Evolutionary conservation across 2,329 filamentous ascomycete genomes (phyloP).

Genomic region (Fusarium falciforme): DNA sequence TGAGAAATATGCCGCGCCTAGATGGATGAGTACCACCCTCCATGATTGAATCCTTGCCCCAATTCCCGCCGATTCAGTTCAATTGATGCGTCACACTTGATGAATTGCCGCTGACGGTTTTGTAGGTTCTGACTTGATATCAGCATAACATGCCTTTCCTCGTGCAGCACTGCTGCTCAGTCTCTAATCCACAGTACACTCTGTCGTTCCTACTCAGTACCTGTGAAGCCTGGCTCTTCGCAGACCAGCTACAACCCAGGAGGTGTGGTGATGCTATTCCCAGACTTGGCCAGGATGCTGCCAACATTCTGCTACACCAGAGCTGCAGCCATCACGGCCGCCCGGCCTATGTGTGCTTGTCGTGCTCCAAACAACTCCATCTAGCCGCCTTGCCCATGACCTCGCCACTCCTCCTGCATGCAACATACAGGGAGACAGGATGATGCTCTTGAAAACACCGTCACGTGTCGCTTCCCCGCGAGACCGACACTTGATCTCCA

Average conservation of each 20-base stretch:
- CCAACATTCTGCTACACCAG: constrained; percentile 4
- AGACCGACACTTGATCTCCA: background rate
- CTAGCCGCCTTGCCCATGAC: constrained; percentile 6
- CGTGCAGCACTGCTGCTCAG: background rate
- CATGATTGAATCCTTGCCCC: background rate
- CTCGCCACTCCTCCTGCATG: constrained; percentile 6
- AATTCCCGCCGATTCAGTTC: background rate
- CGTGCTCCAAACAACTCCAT: background rate
- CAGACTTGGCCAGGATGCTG: background rate
- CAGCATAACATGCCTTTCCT: background rate
- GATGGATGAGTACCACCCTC: background rate
- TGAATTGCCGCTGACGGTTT: background rate
- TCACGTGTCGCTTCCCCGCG: constrained; percentile 5
- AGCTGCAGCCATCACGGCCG: background rate
- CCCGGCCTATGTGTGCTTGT: background rate
- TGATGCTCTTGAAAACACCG: background rate
- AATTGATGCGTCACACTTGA: background rate
- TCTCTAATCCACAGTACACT: background rate
- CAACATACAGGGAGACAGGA: constrained; percentile 6
- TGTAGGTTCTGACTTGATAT: background rate
- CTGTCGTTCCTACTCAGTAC: too few relatives aligned
- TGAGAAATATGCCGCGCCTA: constrained; percentile 8
- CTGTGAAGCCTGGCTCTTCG: too few relatives aligned
- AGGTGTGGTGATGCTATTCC: background rate
- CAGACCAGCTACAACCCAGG: background rate